These are phyloP conservation scores for Russula abietina DNA, from an alignment of 768 basidiomycete genomes.

Conservation along the genomic window DNA sequence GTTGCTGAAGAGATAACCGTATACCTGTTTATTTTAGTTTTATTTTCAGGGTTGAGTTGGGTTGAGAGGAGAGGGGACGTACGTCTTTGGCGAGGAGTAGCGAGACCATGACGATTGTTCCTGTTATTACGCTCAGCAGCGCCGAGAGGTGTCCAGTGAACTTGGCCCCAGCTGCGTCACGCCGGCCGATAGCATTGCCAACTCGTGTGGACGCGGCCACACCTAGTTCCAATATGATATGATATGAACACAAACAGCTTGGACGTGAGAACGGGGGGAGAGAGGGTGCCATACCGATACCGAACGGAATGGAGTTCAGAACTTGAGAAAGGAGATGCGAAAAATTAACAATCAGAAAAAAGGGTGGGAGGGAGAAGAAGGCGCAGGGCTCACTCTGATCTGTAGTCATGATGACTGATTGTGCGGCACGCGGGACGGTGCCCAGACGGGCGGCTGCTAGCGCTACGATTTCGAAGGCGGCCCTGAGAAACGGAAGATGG, in stretches of 20 bases:
- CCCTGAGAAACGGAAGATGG: conserved; percentile 38
- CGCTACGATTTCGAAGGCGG: conserved; percentile 77
- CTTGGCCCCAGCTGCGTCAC: conserved; percentile 47
- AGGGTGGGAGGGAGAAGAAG: too few species aligned
- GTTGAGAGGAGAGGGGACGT: conserved; percentile 21
- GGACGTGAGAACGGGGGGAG: not conserved
- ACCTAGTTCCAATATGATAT: conserved; percentile 35
- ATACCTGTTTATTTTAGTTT: conserved; percentile 41
- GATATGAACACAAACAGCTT: not conserved
- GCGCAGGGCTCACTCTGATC: conserved; percentile 59
- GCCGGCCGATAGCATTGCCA: conserved; percentile 64
- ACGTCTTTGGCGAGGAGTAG: conserved; percentile 56
- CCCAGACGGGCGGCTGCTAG: conserved; percentile 70
- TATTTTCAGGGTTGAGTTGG: not conserved
- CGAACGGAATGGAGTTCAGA: conserved; percentile 70
- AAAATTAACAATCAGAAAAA: not conserved
- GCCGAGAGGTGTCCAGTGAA: conserved; percentile 58
- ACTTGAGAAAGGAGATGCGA: conserved; percentile 35
- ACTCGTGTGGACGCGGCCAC: conserved; percentile 68
- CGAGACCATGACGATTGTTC: conserved; percentile 50
- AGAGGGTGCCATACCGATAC: conserved; percentile 41
- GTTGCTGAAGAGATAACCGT: conserved; percentile 64
- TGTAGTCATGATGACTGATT: conserved; percentile 74
- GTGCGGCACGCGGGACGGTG: conserved; percentile 60
- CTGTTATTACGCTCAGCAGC: conserved; percentile 54